Conservation (phyloP, 306 rosid genomes). For the Cucurbita argyrosperma region DNA sequence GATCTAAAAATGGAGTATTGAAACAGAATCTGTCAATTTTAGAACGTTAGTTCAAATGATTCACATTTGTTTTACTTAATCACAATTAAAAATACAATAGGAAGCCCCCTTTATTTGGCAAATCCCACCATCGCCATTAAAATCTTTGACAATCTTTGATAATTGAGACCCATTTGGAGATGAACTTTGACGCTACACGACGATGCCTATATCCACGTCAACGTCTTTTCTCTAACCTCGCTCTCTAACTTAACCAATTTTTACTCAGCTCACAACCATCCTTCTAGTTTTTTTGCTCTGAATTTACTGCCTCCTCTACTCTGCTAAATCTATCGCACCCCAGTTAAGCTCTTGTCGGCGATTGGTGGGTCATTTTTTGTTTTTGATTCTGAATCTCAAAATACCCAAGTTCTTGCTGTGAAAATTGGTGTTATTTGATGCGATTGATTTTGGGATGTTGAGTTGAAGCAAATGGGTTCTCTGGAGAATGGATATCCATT, state of each 20-base stretch:
- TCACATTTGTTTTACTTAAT: not conserved
- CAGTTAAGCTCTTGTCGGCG: not conserved
- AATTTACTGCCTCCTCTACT: slow-evolving; percentile 3
- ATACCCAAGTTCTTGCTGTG: not conserved
- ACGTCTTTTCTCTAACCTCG: not conserved
- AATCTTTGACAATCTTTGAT: slow-evolving; percentile 7
- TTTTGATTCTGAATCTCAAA: not conserved
- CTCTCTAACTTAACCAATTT: not conserved
- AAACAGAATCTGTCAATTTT: not conserved
- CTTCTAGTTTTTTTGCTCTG: slow-evolving; percentile 2
- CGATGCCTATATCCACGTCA: slow-evolving; percentile 17
- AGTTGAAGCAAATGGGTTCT: slow-evolving; percentile 66
- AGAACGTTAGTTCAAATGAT: not conserved
- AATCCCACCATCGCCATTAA: not conserved
- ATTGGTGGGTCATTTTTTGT: not conserved
- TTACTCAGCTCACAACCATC: slow-evolving; percentile 21
- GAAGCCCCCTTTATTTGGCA: not conserved
- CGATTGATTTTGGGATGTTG: not conserved
- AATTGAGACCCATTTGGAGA: not conserved
- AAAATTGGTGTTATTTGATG: not conserved
- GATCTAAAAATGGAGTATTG: not conserved
- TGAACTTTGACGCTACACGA: not conserved
- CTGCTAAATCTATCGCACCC: not conserved
- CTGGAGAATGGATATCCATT: slow-evolving; percentile 47
- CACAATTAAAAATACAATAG: not conserved